These are phyloP conservation scores for Nothopassalora personata DNA, from an alignment of 2,329 filamentous ascomycete species.

Conservation along the genomic window DNA sequence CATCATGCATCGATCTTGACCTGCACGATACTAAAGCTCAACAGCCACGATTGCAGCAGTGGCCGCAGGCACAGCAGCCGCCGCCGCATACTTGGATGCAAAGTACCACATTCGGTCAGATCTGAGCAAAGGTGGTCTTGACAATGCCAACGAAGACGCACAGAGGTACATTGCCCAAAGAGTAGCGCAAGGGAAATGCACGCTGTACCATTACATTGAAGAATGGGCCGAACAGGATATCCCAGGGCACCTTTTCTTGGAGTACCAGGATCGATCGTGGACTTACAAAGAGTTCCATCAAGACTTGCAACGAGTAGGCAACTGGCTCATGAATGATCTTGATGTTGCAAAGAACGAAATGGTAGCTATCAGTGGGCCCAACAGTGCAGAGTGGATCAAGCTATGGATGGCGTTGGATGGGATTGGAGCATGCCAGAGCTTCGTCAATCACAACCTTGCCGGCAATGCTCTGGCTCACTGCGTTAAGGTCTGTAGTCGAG, in stretches of 20 bases:
- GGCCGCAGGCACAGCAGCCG: slow-evolving; percentile 25
- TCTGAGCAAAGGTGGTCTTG: slow-evolving; percentile 32
- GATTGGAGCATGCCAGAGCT: slow-evolving; percentile 29
- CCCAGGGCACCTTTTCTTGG: slow-evolving; percentile 23
- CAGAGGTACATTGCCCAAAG: slow-evolving; percentile 22
- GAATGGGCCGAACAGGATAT: slow-evolving; percentile 21
- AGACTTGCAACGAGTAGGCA: slow-evolving; percentile 62
- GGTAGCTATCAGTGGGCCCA: slow-evolving; percentile 32
- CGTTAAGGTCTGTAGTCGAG: slow-evolving; percentile 29
- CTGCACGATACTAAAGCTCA: background rate
- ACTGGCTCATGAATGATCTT: slow-evolving; percentile 63
- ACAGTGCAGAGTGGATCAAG: slow-evolving; percentile 32
- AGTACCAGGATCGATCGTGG: slow-evolving; percentile 44
- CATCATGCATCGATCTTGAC: background rate
- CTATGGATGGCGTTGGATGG: slow-evolving; percentile 56
- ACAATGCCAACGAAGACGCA: slow-evolving; percentile 20
- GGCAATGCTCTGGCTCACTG: slow-evolving; percentile 32
- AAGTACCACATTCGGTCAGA: slow-evolving; percentile 65
- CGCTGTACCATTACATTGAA: slow-evolving; percentile 26
- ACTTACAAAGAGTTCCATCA: slow-evolving; percentile 70
- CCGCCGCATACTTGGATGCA: slow-evolving; percentile 58
- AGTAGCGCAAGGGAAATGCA: slow-evolving; percentile 14
- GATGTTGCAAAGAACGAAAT: slow-evolving; percentile 30
- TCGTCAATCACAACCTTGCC: slow-evolving; percentile 33
- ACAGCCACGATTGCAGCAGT: slow-evolving; percentile 21